Conservation (phyloP, 78 protist genomes). For the Tieghemostelium lacteum region DNA sequence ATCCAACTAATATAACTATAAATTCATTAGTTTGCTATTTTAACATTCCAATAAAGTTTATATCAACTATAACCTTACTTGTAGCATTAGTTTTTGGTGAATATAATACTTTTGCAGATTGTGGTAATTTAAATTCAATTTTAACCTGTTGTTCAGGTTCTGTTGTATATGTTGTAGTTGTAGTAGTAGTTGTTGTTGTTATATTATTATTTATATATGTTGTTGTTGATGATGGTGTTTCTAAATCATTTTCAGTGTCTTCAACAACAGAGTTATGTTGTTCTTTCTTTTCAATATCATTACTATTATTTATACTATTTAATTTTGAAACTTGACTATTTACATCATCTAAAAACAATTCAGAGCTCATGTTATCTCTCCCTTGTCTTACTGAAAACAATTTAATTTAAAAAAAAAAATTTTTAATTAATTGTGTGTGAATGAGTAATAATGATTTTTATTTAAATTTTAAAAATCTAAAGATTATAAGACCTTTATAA, state of each 20-base stretch:
- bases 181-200: neutral
- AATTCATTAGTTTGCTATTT: neutral
- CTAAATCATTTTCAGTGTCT: neutral
- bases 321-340: neutral
- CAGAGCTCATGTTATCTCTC: too few relatives aligned
- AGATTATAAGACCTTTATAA: too few relatives aligned
- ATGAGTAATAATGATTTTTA: neutral
- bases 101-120: conserved; percentile 58
- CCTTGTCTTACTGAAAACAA: too few relatives aligned
- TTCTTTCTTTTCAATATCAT: neutral
- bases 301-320: conserved; percentile 1
- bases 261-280: neutral
- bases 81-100: conserved; percentile 60
- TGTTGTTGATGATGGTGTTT: neutral
- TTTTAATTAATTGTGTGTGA: neutral
- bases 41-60: neutral
- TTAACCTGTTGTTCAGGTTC: neutral
- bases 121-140: conserved; percentile 58
- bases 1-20: conserved; percentile 72
- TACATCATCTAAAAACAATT: conserved; percentile 3
- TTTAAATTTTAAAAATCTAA: too few relatives aligned
- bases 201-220: neutral
- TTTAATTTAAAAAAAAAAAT: neutral
- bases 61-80: conserved; percentile 15
- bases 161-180: neutral